phyloP scores from a whole-genome alignment of 164 flowering plant genomes.

The Magnolia sinica region DNA sequence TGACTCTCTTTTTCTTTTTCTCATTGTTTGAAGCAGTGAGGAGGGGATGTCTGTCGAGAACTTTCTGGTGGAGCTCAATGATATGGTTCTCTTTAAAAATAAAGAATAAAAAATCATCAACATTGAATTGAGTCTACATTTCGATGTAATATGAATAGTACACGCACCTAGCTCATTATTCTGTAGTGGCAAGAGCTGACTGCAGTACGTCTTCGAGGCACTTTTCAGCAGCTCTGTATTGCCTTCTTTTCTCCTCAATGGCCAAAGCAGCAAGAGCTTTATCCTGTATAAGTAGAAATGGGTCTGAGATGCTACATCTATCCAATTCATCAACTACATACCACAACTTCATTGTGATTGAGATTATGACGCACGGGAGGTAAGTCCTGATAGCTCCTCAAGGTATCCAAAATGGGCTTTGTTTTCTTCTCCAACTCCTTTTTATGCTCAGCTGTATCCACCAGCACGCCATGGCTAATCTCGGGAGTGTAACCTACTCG shows the following conservation, averaged over 20 bases:
- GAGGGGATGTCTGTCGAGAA: too few species aligned
- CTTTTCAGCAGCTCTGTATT: conserved; percentile 88
- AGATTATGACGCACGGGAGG: conserved; percentile 63
- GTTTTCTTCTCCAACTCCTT: conserved; percentile 94
- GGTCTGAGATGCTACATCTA: background rate
- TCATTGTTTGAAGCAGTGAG: too few species aligned
- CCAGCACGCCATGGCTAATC: conserved; percentile 84
- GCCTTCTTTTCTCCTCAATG: conserved; percentile 90
- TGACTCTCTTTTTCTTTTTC: too few species aligned
- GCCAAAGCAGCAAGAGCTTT: conserved; percentile 92
- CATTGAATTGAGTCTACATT: background rate
- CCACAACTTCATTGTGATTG: background rate
- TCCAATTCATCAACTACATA: conserved; percentile 2
- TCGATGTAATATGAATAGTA: background rate
- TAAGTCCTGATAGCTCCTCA: conserved; percentile 96
- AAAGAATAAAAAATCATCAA: background rate
- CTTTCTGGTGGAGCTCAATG: too few species aligned
- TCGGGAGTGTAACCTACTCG: conserved; percentile 86
- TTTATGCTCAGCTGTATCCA: conserved; percentile 84
- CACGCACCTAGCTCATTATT: conserved; percentile 10
- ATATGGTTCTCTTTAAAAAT: too few species aligned
- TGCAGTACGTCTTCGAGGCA: conserved; percentile 84
- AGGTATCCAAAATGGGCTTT: conserved; percentile 79
- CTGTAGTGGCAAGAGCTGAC: conserved; percentile 57
- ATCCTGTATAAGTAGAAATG: conserved; percentile 44